Evolutionary conservation across 805 yeast genomes (phyloP).

Genomic region (Kurtzmaniella fragi): DNA sequence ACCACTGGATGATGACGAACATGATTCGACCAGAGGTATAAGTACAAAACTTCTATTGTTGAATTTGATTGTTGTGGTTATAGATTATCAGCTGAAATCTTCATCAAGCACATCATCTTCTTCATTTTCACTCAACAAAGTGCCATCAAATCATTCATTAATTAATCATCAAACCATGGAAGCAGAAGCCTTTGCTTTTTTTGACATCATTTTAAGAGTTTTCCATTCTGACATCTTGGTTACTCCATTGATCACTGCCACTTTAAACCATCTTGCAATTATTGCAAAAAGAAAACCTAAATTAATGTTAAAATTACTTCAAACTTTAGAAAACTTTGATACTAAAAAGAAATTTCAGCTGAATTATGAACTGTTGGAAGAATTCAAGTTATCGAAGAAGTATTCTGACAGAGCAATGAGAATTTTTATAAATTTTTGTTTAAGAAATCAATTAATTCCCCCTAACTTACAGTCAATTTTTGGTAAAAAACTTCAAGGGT

Average conservation of each 20-base stretch:
- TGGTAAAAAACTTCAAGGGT: constrained; percentile 21
- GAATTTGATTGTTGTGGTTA: constrained; percentile 54
- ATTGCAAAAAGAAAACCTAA: constrained; percentile 66
- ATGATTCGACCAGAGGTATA: constrained; percentile 45
- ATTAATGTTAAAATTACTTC: constrained; percentile 50
- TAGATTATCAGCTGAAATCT: constrained; percentile 44
- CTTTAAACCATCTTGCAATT: constrained; percentile 58
- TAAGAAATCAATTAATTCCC: constrained; percentile 32
- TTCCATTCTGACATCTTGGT: constrained; percentile 54
- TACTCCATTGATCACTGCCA: constrained; percentile 56
- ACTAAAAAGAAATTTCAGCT: constrained; percentile 52
- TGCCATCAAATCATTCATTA: constrained; percentile 59
- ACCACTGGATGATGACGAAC: constrained; percentile 42
- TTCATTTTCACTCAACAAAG: constrained; percentile 46
- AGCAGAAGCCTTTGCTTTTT: constrained; percentile 60
- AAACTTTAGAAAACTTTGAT: constrained; percentile 57
- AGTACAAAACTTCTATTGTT: constrained; percentile 65
- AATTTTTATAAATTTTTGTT: constrained; percentile 34
- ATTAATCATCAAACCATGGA: constrained; percentile 52
- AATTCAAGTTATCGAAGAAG: constrained; percentile 52
- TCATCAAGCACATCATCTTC: background rate
- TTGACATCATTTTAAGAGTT: constrained; percentile 59
- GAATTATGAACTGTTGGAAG: constrained; percentile 37
- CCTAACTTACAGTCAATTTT: constrained; percentile 15
- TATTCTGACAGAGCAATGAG: constrained; percentile 60